A percentile compares a stretch with the other conserved stretches of the same genome.
These are phyloP conservation scores for Sedum album DNA, from an alignment of 164 flowering plant genomes.

Conservation along the genomic window DNA sequence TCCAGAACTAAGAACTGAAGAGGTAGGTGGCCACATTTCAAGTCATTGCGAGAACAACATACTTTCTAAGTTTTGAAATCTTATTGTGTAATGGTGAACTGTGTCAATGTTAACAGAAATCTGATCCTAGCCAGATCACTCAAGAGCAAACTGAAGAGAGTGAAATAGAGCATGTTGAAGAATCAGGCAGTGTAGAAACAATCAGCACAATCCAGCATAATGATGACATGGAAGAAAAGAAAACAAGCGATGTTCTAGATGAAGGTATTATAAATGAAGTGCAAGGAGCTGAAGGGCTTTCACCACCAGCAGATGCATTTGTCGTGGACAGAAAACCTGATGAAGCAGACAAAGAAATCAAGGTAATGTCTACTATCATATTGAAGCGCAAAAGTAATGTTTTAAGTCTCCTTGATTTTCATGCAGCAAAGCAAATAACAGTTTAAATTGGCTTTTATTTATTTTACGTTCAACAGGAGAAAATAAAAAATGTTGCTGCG, in stretches of 20 bases:
- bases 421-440: not conserved
- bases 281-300: not conserved
- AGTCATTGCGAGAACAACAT: not conserved
- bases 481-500: not conserved
- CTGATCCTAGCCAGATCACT: not conserved
- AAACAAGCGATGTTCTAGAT: not conserved
- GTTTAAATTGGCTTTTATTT: not conserved
- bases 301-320: not conserved
- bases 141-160: not conserved
- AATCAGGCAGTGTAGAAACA: constrained; percentile 1
- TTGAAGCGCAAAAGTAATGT: not conserved
- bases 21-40: not conserved
- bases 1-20: not conserved
- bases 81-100: not conserved
- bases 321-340: not conserved
- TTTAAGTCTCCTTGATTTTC: not conserved
- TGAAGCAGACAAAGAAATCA: not conserved
- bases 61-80: not conserved
- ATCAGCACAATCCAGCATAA: not conserved
- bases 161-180: not conserved
- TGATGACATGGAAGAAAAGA: not conserved
- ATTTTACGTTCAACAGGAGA: not conserved
- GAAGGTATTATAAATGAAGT: not conserved
- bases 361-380: not conserved
- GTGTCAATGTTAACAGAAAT: not conserved